Base-by-base conservation (phyloP, 2,329 filamentous ascomycete genomes). In the Colletotrichum orbiculare region DNA sequence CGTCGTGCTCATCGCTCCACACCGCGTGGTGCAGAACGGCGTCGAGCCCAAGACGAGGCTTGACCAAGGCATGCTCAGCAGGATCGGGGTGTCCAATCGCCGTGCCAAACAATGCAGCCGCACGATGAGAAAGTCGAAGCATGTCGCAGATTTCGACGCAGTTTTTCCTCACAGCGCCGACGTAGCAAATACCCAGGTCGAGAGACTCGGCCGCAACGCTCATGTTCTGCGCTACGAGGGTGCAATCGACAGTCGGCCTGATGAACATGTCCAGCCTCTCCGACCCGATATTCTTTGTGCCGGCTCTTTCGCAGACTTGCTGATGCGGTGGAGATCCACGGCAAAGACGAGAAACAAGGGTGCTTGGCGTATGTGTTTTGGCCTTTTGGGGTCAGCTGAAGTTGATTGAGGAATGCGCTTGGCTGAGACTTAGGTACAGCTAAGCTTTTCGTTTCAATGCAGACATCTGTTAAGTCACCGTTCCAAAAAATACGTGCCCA, bases 261-360 rank as follows among this genome's bases (percentile, higher is more conserved):
- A 46, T 13, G 33, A 55, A 55, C 53, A 35, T n/a, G n/a, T 55
- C 53, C 13, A 45, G 15, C 34, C 25, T 55, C 1, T 55, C 13
- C 2, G 45, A 42, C 1, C 12, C 53, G 12, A 5, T 11, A 6
- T n/a, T n/a, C 11, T 41, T 4, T 10, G n/a, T 1, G 2, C 34
- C 12, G n/a, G 34, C 17, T 4, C 39, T 11, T 13, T 68, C 66
- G 6, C 72, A 72, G n/a, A 71, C 70, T 9, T 56, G 8, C 67
- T 70, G 13, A 74, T 68, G n/a, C 74, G 73, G 48, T 69, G 67
- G 8, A 77, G 71, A 58, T 76, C 75, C 2, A 74, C 74, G 50
- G 71, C 73, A 56, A 76, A 76, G 55, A 76, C 54, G 42, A 77
- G 70, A 38, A 76, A 72, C 3, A 77, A 67, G 1, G 74, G 73